A percentile compares a stretch with the other conserved stretches of the same genome.
Evolutionary conservation across 2,329 filamentous ascomycete genomes (phyloP).

Genomic region (Colletotrichum sp.): DNA sequence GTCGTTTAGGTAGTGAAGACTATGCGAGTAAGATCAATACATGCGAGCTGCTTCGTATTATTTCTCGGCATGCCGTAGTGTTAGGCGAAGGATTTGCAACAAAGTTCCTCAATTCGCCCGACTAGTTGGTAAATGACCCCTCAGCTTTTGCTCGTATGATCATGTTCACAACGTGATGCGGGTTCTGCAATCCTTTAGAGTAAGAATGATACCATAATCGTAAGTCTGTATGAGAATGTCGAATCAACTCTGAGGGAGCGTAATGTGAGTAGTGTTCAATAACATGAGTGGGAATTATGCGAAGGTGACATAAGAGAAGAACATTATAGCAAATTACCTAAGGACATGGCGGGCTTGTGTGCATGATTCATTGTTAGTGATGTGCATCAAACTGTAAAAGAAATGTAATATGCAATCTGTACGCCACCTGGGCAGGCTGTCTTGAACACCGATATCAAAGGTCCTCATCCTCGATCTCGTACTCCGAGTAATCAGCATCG

Average conservation of each 20-base stretch:
- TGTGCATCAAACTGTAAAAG: background rate
- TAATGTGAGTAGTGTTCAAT: fast-evolving
- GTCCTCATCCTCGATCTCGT: background rate
- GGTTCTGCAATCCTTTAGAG: background rate
- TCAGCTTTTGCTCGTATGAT: background rate
- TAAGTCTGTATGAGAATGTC: background rate
- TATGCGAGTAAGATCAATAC: background rate
- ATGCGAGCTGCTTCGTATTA: background rate
- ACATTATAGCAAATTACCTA: fast-evolving
- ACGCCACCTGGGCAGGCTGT: background rate
- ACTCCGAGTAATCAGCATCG: background rate
- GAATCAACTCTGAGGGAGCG: background rate
- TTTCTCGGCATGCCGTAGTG: background rate
- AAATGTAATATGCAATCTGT: fast-evolving
- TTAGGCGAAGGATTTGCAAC: background rate
- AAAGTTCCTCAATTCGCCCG: background rate
- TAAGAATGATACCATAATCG: background rate
- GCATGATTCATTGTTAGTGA: background rate
- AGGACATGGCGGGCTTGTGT: background rate
- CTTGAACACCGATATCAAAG: background rate
- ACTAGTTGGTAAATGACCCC: background rate
- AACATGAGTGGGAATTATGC: fast-evolving
- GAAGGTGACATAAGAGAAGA: background rate
- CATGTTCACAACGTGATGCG: background rate
- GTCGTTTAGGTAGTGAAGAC: background rate